A percentile compares a stretch with the other conserved stretches of the same genome.
phyloP scores from a whole-genome alignment of 495 filamentous ascomycete genomes.

The Platismatia glauca region DNA sequence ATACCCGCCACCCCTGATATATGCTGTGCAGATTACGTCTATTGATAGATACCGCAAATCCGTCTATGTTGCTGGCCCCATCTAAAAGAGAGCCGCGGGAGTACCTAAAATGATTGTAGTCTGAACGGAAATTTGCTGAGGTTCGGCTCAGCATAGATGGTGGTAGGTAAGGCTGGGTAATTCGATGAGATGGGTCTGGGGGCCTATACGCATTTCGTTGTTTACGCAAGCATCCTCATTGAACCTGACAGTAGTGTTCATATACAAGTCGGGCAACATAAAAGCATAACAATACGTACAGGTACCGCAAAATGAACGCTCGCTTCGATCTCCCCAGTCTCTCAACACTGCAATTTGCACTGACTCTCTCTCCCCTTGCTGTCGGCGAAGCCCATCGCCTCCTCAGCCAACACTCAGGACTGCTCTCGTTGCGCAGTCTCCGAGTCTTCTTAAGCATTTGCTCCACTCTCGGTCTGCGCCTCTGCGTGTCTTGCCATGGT shows the following conservation, averaged over 20 bases:
- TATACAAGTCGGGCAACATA: constrained; percentile 9
- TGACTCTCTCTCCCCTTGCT: background rate
- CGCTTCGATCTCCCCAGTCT: background rate
- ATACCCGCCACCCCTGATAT: background rate
- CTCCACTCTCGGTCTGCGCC: constrained; percentile 17
- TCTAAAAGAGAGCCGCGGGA: too few species aligned
- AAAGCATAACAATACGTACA: constrained; percentile 11
- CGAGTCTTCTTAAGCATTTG: constrained; percentile 13
- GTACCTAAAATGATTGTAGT: too few species aligned
- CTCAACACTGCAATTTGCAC: background rate
- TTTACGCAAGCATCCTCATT: background rate
- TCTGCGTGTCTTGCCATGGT: constrained; percentile 76
- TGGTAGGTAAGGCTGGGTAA: background rate
- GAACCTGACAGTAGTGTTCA: background rate
- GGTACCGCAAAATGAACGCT: background rate
- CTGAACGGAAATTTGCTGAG: background rate
- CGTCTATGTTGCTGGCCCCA: too few species aligned
- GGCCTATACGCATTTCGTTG: background rate
- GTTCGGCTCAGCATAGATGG: background rate
- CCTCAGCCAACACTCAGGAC: background rate
- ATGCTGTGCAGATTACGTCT: background rate
- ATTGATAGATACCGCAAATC: background rate
- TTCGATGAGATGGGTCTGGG: too few species aligned
- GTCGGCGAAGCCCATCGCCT: background rate
- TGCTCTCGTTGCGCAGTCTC: too few species aligned